Evolutionary conservation across 1,284 basidiomycete species (phyloP), one percentile per base, ranked within the genome.

Genomic region (Rhodotorula sp.): DNA sequence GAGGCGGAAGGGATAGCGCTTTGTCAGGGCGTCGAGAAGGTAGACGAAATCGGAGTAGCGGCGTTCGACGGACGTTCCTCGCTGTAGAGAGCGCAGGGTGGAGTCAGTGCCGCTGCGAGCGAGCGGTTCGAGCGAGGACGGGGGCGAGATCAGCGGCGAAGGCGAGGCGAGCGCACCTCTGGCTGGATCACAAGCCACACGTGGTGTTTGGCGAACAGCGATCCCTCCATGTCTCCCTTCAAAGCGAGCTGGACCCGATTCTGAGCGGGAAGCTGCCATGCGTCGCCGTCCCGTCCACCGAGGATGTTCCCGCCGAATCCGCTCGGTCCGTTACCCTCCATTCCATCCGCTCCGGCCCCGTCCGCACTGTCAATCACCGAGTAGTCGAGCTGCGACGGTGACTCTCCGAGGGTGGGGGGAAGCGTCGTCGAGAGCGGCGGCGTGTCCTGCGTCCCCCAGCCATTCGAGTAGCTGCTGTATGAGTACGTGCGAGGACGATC

Each of bases 41-140:
- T 90, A 94, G 11, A 86, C 86, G 79, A 96, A 97, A 79, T 97
- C 94, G 9, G 90, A 92, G 80, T 95, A 97, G 15, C 84, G 78
- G 15, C 83, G 74, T 8, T 79, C 77, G 7, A 84, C 80, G 5
- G 80, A 75, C 2, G 54, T 29, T 30, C 59, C 57, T 47, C 49
- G 62, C 68, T 73, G 55, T 22, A 17, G 3, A 36, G 30, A 22
- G 24, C 27, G 19, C 24, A 30, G 10, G 17, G 34, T 9, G 29
- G 1, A 22, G 6, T 27, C 15, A 27, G 13, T 46, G 29, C 5
- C 22, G 20, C 29, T 5, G 20, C 15, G 30, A 19, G 27, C 0
- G n/a, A 54, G 27, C n/a, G 39, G 11, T 34, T 24, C 10, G 32
- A 56, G 19, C 44, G 10, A 53, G 15, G 55, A 32, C 34, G 19